Conservation (phyloP, 176 grass and related monocot genomes). For the Elaeis guineensis region DNA sequence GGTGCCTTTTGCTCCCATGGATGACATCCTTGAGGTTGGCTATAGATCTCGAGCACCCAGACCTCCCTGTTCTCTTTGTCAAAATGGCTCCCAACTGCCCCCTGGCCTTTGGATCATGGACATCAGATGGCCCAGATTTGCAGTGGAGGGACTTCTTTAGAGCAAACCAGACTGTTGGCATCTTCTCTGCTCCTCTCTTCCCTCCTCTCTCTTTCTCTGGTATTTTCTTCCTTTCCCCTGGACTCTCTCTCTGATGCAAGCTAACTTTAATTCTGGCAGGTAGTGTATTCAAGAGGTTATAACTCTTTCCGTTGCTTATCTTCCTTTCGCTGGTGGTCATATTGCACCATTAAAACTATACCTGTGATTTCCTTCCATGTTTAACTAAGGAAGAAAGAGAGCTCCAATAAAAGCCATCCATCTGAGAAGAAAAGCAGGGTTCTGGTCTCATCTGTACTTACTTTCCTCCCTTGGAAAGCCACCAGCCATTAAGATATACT, state of each 20-base stretch:
- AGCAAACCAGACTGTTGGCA: not conserved
- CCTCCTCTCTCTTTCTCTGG: not conserved
- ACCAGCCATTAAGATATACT: too few relatives aligned
- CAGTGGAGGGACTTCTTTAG: not conserved
- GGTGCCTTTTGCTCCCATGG: conserved; percentile 1
- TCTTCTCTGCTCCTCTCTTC: not conserved
- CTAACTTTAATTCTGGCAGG: not conserved
- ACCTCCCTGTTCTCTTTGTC: conserved; percentile 11
- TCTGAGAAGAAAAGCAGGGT: too few relatives aligned
- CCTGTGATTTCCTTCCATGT: too few relatives aligned
- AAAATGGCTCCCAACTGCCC: conserved; percentile 13
- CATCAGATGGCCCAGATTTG: not conserved
- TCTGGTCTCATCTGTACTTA: too few relatives aligned
- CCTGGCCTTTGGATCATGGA: not conserved
- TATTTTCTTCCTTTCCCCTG: not conserved
- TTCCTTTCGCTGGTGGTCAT: not conserved
- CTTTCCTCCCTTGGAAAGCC: too few relatives aligned
- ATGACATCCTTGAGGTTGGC: not conserved
- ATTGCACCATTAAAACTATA: too few relatives aligned
- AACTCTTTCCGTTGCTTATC: not conserved
- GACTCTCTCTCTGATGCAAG: not conserved
- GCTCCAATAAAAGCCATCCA: too few relatives aligned
- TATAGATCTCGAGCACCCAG: conserved; percentile 24
- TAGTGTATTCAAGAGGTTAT: not conserved
- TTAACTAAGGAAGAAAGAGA: too few relatives aligned